Conservation (phyloP, 139 green algal genomes). For the Volvox africanus region DNA sequence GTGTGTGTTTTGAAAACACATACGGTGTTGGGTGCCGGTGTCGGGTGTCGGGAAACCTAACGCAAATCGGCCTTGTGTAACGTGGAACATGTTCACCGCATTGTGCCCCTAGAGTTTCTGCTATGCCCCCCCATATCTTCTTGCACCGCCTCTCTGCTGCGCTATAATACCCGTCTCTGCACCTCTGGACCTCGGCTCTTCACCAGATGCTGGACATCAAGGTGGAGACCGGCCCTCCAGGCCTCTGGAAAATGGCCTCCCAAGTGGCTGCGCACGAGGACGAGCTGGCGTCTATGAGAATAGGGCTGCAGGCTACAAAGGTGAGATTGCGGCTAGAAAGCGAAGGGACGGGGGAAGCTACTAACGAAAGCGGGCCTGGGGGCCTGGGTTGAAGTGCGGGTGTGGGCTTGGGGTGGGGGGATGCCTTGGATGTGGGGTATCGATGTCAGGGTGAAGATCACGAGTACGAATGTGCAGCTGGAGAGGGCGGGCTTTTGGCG, state of each 20-base stretch:
- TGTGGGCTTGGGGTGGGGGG: no score
- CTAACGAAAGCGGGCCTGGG: no score
- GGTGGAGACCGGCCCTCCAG: conserved; percentile 33
- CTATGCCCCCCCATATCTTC: neutral
- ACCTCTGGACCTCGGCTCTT: neutral
- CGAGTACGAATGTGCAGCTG: no score
- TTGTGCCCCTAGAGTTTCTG: neutral
- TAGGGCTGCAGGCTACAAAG: conserved; percentile 3
- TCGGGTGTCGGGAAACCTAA: no score
- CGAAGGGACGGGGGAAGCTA: neutral
- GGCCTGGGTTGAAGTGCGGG: no score
- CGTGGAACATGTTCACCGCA: neutral
- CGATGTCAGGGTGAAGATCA: neutral
- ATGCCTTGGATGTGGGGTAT: neutral
- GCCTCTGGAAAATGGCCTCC: conserved; percentile 39
- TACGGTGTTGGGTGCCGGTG: no score
- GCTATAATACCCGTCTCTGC: neutral
- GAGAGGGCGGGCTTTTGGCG: no score
- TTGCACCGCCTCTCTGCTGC: no score
- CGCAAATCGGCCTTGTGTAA: no score
- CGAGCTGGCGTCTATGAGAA: neutral
- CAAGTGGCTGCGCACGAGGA: conserved; percentile 38
- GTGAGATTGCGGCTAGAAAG: neutral
- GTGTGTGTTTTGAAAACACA: neutral
- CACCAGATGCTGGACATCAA: conserved; percentile 38